Percentiles rank a stretch among this genome's conserved stretches.
Evolutionary conservation across 768 basidiomycete species (phyloP).

Genomic region (Cytidiella melzeri): DNA sequence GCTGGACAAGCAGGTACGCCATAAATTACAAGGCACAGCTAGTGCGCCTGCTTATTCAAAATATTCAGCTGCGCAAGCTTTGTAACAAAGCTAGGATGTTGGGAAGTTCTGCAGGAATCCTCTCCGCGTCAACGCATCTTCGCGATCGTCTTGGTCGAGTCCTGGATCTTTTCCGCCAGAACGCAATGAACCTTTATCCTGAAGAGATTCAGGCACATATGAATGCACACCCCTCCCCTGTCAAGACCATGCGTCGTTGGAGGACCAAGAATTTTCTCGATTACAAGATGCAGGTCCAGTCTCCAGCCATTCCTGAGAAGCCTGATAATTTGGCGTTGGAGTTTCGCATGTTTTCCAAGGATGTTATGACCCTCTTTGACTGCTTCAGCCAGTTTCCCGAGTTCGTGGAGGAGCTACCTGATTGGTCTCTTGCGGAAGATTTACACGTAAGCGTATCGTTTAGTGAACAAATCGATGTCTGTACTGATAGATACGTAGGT

Average conservation of each 20-base stretch:
- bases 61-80: slow-evolving; percentile 55
- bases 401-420: background rate
- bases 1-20: slow-evolving; percentile 56
- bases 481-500: too few species aligned
- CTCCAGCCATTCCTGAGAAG: background rate
- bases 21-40: too few species aligned
- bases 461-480: too few species aligned
- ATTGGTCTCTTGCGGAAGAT: background rate
- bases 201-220: too few species aligned
- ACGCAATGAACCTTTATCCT: slow-evolving; percentile 63
- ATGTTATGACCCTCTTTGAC: background rate
- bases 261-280: too few species aligned
- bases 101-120: slow-evolving; percentile 65
- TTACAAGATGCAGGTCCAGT: too few species aligned
- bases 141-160: slow-evolving; percentile 60
- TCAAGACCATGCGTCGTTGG: background rate
- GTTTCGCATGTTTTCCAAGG: background rate
- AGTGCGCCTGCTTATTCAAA: too few species aligned
- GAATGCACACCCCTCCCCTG: background rate
- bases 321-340: background rate
- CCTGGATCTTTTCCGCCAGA: slow-evolving; percentile 61
- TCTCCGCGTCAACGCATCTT: slow-evolving; percentile 62
- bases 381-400: background rate
- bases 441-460: too few species aligned
- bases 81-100: slow-evolving; percentile 72